Evolutionary conservation across 371 early-diverging fungal genomes (phyloP).

Genomic region (Mucor mucedo): DNA sequence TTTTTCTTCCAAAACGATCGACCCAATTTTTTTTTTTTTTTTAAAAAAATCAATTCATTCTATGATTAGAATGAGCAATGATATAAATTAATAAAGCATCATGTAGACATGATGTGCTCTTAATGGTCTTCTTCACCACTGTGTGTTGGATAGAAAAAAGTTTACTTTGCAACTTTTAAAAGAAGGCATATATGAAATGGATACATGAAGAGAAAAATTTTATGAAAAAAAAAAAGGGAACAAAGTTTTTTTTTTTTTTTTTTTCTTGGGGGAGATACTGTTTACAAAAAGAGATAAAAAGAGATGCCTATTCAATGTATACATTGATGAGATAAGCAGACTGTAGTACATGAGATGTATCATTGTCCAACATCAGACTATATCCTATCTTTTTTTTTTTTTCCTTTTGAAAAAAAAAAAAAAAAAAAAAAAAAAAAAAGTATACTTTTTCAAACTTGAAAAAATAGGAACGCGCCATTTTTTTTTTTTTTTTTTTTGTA

Average conservation of each 20-base stretch:
- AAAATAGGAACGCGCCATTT: conserved; percentile 7
- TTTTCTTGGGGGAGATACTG: not conserved
- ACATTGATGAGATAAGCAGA: not conserved
- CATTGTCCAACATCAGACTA: not conserved
- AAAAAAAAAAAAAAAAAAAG: not conserved
- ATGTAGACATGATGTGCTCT: no score
- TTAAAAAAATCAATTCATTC: no score
- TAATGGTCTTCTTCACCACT: no score
- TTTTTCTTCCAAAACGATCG: no score
- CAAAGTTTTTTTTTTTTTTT: not conserved
- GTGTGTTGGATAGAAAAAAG: no score
- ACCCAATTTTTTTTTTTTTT: no score
- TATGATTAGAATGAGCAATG: no score
- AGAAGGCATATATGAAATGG: no score
- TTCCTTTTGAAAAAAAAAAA: not conserved
- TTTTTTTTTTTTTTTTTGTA: conserved; percentile 10
- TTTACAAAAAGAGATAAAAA: not conserved
- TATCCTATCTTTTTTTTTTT: conserved; percentile 2
- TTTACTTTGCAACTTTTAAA: no score
- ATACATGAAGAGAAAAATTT: no score
- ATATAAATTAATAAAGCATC: no score
- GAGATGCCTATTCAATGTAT: not conserved
- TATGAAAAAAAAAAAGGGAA: not conserved
- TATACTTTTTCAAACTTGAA: conserved; percentile 1
- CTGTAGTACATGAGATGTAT: not conserved